A percentile compares a stretch with the other conserved stretches of the same genome.
phyloP scores from a whole-genome alignment of 169 alveolate species.

The Plasmodium malariae region DNA sequence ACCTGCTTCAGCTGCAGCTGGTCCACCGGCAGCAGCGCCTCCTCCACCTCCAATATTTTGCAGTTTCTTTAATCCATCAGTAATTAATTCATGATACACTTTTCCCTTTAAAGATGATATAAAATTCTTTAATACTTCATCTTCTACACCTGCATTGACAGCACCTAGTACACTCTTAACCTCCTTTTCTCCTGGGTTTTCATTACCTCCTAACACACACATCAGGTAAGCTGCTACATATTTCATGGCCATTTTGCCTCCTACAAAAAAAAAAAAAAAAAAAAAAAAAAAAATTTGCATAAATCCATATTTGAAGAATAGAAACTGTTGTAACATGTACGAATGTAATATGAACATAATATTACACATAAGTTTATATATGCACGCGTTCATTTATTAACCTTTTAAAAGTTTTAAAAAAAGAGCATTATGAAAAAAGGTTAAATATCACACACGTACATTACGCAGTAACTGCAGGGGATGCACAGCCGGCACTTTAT shows the following conservation, averaged over 20 bases:
- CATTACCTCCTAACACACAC: constrained; percentile 86
- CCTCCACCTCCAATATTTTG: constrained; percentile 84
- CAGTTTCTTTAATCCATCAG: constrained; percentile 81
- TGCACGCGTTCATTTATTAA: neutral
- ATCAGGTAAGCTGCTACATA: constrained; percentile 87
- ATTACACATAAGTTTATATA: neutral
- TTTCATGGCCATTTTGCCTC: constrained; percentile 82
- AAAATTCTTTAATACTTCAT: constrained; percentile 79
- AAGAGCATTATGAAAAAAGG: neutral
- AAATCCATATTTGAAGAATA: neutral
- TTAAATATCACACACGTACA: neutral
- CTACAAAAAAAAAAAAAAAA: neutral
- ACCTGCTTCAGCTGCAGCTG: constrained; percentile 79
- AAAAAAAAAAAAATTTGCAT: neutral
- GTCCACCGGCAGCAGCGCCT: constrained; percentile 81
- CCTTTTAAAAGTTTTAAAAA: neutral
- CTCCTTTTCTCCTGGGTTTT: constrained; percentile 83
- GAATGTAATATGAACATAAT: no score
- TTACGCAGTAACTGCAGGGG: neutral
- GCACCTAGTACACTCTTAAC: constrained; percentile 82
- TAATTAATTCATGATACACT: constrained; percentile 82
- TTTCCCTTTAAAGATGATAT: constrained; percentile 82
- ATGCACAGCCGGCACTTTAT: neutral
- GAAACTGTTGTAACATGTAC: no score
- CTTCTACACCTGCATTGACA: constrained; percentile 86